Percentiles rank a stretch among this genome's conserved stretches.
These are phyloP conservation scores for Ogataea dorogensis DNA, from an alignment of 805 yeast species.

Conservation along the genomic window DNA sequence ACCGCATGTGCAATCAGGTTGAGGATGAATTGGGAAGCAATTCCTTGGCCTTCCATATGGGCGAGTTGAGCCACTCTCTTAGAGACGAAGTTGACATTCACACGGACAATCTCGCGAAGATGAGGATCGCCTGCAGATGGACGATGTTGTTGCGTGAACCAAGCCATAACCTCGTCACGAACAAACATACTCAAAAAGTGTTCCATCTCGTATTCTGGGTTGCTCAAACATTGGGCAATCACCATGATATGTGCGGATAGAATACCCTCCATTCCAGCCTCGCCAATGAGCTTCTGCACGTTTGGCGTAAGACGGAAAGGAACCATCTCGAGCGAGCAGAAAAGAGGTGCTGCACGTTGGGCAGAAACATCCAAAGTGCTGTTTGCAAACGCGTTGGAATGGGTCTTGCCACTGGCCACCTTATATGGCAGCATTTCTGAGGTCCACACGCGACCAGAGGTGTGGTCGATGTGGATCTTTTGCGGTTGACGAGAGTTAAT, in stretches of 20 bases:
- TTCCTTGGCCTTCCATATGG: slow-evolving; percentile 62
- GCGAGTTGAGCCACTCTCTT: slow-evolving; percentile 75
- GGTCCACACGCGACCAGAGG: slow-evolving; percentile 88
- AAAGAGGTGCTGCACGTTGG: slow-evolving; percentile 71
- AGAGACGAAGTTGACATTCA: slow-evolving; percentile 81
- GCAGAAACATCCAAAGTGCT: slow-evolving; percentile 47
- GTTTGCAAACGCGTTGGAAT: slow-evolving; percentile 40
- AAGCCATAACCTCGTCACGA: slow-evolving; percentile 90
- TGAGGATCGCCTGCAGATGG: slow-evolving; percentile 82
- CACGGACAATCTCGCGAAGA: slow-evolving; percentile 78
- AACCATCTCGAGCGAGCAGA: slow-evolving; percentile 87
- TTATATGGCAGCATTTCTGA: slow-evolving; percentile 94
- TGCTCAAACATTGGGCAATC: slow-evolving; percentile 84
- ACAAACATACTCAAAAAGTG: slow-evolving; percentile 92
- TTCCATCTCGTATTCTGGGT: slow-evolving; percentile 89
- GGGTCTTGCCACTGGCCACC: slow-evolving; percentile 52
- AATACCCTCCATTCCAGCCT: slow-evolving; percentile 89
- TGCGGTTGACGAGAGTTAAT: slow-evolving; percentile 91
- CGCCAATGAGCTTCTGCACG: slow-evolving; percentile 90
- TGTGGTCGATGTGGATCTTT: slow-evolving; percentile 78
- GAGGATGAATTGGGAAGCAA: slow-evolving; percentile 84
- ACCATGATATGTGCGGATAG: slow-evolving; percentile 79
- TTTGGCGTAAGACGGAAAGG: slow-evolving; percentile 97
- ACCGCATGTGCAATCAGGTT: slow-evolving; percentile 94
- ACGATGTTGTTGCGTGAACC: slow-evolving; percentile 88